Evolutionary conservation across 768 basidiomycete species (phyloP), one percentile per base, ranked within the genome.

Genomic region (Kwoniella newhampshirensis): DNA sequence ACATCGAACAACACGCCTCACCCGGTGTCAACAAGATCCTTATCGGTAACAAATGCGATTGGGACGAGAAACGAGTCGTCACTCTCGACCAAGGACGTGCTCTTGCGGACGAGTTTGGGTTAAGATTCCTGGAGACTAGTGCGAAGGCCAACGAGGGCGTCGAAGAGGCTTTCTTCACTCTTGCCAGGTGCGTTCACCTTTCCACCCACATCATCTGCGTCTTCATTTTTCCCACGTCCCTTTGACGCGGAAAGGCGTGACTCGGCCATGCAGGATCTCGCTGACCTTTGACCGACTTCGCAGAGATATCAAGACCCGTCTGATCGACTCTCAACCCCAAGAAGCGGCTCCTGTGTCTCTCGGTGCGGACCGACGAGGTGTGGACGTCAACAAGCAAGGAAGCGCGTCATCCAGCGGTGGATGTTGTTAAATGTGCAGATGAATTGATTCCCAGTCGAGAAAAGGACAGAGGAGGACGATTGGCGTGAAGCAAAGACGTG

Each of bases 21-120:
- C 91, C 98, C 65, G 92, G 91, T 35, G 96, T 98, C 63, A 98
- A 98, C 85, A 98, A 98, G 85, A 90, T 99, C 60, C 85, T 98
- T 50, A 89, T 98, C 64, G 96, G 96, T 36, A 99, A 99, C 81
- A 99, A 99, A 78, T 97, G 89, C 41, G 96, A 99, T 77, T 96
- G 93, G 91, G 85, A 86, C 54, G 94, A 97, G 78, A 97, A 96
- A 81, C 85, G 87, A 64, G 87, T 86, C 13, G 89, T 99, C 54
- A 86, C 90, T 4, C 86, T 88, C 75, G 88, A 91, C 71, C 89
- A 92, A 79, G 94, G 96, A 39, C 86, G 86, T 56, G 88, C 88
- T 68, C 84, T 99, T 41, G 96, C 96, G 4, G 81, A 87, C 51
- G 92, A 98, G 77, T 84, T 98, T 27, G 92, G 90, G n/a, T 83